Percentiles rank a stretch among this genome's conserved stretches.
phyloP scores from a whole-genome alignment of 768 basidiomycete genomes.

The Lentinula sp. region DNA sequence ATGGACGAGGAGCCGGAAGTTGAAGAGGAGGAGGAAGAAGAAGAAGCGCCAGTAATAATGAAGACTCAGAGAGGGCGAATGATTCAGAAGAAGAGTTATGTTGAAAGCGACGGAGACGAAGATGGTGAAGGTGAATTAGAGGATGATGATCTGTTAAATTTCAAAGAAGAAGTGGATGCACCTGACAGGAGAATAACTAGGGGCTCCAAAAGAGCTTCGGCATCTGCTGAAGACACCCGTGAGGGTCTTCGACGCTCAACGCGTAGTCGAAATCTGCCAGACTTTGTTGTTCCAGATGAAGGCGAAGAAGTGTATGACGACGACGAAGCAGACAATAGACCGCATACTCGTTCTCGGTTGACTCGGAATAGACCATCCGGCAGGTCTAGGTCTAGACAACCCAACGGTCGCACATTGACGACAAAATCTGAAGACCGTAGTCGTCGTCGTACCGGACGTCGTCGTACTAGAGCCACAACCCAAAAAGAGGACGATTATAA shows the following conservation, averaged over 20 bases:
- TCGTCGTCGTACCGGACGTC: background rate
- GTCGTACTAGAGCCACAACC: background rate
- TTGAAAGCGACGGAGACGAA: constrained; percentile 27
- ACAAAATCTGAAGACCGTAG: background rate
- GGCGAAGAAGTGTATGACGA: background rate
- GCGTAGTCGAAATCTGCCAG: constrained; percentile 31
- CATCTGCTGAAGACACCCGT: constrained; percentile 36
- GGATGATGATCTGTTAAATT: constrained; percentile 11
- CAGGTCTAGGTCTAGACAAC: background rate
- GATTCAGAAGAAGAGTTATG: constrained; percentile 31
- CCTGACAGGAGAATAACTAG: background rate
- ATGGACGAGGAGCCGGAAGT: constrained; percentile 22
- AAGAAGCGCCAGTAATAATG: constrained; percentile 14
- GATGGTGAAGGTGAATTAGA: constrained; percentile 20
- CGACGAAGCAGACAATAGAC: background rate
- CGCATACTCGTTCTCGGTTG: background rate
- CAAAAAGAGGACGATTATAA: constrained; percentile 20
- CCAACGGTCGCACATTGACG: background rate
- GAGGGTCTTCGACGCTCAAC: constrained; percentile 29
- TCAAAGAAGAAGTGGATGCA: constrained; percentile 7
- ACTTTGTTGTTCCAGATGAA: constrained; percentile 4
- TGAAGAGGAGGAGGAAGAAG: constrained; percentile 28
- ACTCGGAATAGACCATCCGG: background rate
- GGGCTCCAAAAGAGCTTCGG: constrained; percentile 5
- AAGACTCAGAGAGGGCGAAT: constrained; percentile 34